Base-by-base conservation (phyloP, 2,329 filamentous ascomycete species). In the Teratosphaeria nubilosa region DNA sequence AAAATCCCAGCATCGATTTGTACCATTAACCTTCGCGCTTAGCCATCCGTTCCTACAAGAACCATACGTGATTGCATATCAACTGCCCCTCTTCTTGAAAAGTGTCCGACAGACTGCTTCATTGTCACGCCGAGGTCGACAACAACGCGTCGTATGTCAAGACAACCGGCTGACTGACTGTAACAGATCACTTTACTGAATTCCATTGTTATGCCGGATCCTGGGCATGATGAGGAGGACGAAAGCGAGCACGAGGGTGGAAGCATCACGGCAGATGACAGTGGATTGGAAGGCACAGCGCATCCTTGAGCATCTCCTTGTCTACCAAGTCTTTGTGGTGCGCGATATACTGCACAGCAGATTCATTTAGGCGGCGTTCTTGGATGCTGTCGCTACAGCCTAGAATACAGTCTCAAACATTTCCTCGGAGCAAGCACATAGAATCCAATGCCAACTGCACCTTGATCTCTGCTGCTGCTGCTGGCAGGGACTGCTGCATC, bases 131-230 rank as follows among this genome's bases (percentile, higher is more conserved):
- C 32, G 22, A 16, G 24, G 20, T 14, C 11, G 14, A 1, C 51
- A 30, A 14, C 10, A n/a, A n/a, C n/a, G n/a, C n/a, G 13, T 16
- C 3, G 51, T 4, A 30, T 27, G 13, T 11, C 11, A 11, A 16
- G 5, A 55, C 9, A 2, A 51, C 51, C 51, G 27, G 53, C 55
- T 27, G 55, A 58, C 27, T 2, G n/a, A 56, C 32, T 55, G 56
- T 37, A 22, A 45, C 70, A 80, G 77, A 75, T 79, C 64, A 77
- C 75, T 10, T 78, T 78, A 64, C 69, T 79, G 50, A 80, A 80
- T 68, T 74, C 72, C 56, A 74, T 79, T 30, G 76, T 78, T 48
- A 78, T 78, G 75, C 77, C 77, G 32, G 77, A 79, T 65, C 72
- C 73, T 32, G 67, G 70, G 45, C 66, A 66, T 25, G 64, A 66